Conservation (phyloP, 345 rosid species). For the Aquilaria sinensis region DNA sequence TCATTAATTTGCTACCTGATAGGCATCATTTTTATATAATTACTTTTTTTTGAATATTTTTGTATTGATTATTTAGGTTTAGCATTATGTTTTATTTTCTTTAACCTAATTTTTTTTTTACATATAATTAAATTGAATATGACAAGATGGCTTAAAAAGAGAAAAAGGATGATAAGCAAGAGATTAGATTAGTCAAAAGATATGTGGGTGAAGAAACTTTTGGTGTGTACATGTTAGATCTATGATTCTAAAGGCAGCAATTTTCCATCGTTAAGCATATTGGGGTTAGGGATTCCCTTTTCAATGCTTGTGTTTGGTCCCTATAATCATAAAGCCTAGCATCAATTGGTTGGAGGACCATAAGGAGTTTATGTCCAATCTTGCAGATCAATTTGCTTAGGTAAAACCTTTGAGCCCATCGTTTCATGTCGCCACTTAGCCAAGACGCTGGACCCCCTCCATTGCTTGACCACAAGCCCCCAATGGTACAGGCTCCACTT, state of each 20-base stretch:
- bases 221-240: background rate
- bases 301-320: background rate
- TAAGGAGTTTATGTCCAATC: slow-evolving; percentile 33
- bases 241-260: slow-evolving; percentile 18
- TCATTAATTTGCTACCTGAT: too few species aligned
- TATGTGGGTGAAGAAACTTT: slow-evolving; percentile 6
- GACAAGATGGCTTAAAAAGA: slow-evolving; percentile 34
- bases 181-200: slow-evolving; percentile 1
- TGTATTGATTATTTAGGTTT: too few species aligned
- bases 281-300: slow-evolving; percentile 13
- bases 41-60: too few species aligned
- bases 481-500: slow-evolving; percentile 2
- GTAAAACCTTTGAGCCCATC: slow-evolving; percentile 52
- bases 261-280: slow-evolving; percentile 17
- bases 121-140: background rate
- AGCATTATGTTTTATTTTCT: too few species aligned
- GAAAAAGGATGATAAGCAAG: background rate
- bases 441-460: slow-evolving; percentile 28
- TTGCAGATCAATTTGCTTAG: slow-evolving; percentile 25
- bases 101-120: too few species aligned
- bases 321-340: slow-evolving; percentile 5
- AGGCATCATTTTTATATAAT: too few species aligned
- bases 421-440: slow-evolving; percentile 39
- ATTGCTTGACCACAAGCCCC: slow-evolving; percentile 42
- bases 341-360: too few species aligned